Base-by-base conservation (phyloP, 2,329 filamentous ascomycete species). In the Pseudocercospora pini-densiflorae region DNA sequence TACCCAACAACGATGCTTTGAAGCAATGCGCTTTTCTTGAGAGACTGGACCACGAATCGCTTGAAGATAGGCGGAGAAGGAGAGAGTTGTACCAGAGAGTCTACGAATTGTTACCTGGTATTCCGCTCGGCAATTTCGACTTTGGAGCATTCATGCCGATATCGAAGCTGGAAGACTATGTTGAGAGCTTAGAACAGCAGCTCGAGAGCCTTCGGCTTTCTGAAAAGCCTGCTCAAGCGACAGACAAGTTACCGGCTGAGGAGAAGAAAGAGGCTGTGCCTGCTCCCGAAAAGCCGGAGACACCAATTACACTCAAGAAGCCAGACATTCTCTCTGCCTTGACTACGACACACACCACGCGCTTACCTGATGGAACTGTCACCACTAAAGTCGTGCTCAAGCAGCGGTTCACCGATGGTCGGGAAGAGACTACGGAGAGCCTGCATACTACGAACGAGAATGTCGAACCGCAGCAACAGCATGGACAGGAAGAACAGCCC, bases 341-440 rank as follows among this genome's bases (percentile, higher is more conserved):
- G 49, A 88, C 85, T 0, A 87, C 82, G 0, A 89, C 86, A 1
- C 83, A 87, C 68, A 84, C 85, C 3, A 83, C 80, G 3, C 83
- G 82, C 2, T 78, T 84, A 1, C 80, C 85, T 0, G 87, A 89
- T 73, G 88, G 88, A 12, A 85, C 84, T 0, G 77, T 88, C 2
- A 84, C 85, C 8, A 89, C 85, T 0, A 88, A 85, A 70, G 82
- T 84, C 1, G 78, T 87, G 9, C 77, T 87, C 16, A 89, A 86
- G 68, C 86, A 85, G 72, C 81, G 85, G 2, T 90, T 88, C 71
- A 79, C 84, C 0, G 87, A 89, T 77, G 88, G 88, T 0, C 80
- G 82, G 3, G 87, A 89, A 72, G 87, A 89, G 74, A 86, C 77
- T 36, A 82, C 84, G 8, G 85, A 88, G 70, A 86, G 84, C 7